A percentile compares a stretch with the other conserved stretches of the same genome.
Evolutionary conservation across 2,329 filamentous ascomycete species (phyloP).

Genomic region (Cytospora piceae): DNA sequence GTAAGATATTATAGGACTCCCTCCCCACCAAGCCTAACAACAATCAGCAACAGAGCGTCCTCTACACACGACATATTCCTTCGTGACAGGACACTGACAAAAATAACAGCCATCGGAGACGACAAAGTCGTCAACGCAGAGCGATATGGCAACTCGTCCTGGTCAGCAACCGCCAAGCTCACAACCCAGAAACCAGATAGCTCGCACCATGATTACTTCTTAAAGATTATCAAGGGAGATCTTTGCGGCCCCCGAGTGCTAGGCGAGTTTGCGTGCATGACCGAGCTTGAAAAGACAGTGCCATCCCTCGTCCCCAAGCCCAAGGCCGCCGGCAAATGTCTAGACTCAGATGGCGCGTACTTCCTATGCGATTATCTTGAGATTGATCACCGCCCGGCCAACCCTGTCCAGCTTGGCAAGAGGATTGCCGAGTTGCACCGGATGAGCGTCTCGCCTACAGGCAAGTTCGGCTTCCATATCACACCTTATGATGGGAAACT

Average conservation of each 20-base stretch:
- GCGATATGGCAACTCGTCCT: constrained; percentile 36
- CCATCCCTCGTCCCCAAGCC: constrained; percentile 39
- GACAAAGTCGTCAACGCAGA: constrained; percentile 33
- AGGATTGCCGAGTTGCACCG: constrained; percentile 32
- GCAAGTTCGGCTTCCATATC: constrained; percentile 44
- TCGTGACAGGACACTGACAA: background rate
- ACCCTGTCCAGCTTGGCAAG: constrained; percentile 29
- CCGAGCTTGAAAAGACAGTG: constrained; percentile 36
- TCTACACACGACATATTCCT: too few relatives aligned
- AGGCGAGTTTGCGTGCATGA: constrained; percentile 39
- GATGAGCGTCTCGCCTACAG: constrained; percentile 34
- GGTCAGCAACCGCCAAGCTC: constrained; percentile 37
- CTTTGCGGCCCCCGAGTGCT: constrained; percentile 9
- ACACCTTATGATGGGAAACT: constrained; percentile 40
- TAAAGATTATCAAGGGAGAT: constrained; percentile 32
- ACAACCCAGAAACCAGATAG: constrained; percentile 33
- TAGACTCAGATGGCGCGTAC: constrained; percentile 34
- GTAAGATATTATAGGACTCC: background rate
- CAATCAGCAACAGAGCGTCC: too few relatives aligned
- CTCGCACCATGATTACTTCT: constrained; percentile 34
- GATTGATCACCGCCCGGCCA: constrained; percentile 34
- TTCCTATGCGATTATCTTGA: constrained; percentile 40
- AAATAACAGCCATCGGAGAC: constrained; percentile 11
- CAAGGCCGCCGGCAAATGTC: constrained; percentile 34
- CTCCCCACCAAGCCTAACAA: too few relatives aligned